Conservation (phyloP, 225 moss, liverwort and hornwort genomes). For the Asterella californica region DNA sequence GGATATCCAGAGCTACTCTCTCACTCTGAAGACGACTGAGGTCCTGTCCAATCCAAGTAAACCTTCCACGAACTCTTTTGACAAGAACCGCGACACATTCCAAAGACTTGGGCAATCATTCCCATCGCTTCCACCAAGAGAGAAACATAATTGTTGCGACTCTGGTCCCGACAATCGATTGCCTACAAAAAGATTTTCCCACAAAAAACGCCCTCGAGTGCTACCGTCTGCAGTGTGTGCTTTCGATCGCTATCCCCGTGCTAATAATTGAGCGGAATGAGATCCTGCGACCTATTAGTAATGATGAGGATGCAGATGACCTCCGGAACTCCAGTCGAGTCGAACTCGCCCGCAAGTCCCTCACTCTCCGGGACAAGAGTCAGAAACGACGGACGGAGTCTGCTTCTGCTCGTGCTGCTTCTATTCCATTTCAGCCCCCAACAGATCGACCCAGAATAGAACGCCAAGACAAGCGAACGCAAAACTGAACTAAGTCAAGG, state of each 20-base stretch:
- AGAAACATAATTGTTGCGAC: conserved; percentile 5
- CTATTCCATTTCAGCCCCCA: not conserved
- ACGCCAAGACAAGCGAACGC: not conserved
- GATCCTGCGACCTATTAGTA: not conserved
- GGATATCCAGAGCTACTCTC: not conserved
- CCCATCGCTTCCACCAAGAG: not conserved
- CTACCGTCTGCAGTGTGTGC: not conserved
- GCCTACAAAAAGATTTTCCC: not conserved
- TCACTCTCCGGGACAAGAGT: not conserved
- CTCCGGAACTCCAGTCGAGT: not conserved
- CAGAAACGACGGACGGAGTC: not conserved
- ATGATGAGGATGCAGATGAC: not conserved
- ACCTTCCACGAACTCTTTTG: conserved; percentile 3
- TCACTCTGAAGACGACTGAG: not conserved
- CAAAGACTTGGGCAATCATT: not conserved
- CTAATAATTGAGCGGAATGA: not conserved
- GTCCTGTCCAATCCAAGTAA: not conserved
- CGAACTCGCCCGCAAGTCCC: not conserved
- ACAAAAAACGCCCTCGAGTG: not conserved
- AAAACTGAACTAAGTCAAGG: not conserved
- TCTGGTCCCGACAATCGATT: not conserved
- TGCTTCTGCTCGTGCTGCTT: not conserved
- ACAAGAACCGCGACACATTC: not conserved
- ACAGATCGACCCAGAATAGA: not conserved
- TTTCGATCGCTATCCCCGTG: not conserved